Evolutionary conservation across 2,329 filamentous ascomycete species (phyloP).

Genomic region (Penicillium sumatraense): DNA sequence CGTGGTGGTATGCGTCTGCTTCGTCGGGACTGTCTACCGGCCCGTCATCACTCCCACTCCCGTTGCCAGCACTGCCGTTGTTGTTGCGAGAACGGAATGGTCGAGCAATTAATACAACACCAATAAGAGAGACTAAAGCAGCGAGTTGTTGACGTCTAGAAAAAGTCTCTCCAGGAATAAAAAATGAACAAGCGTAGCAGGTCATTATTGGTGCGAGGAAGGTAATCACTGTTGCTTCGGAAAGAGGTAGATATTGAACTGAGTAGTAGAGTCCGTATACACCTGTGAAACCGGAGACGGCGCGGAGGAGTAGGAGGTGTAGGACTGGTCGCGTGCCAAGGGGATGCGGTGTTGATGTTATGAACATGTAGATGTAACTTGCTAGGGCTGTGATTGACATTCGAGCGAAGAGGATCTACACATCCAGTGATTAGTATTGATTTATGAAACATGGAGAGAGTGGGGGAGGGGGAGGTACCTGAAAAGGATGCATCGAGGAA

Average conservation of each 20-base stretch:
- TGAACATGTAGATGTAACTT: constrained; percentile 75
- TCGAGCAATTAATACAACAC: constrained; percentile 81
- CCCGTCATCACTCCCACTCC: too few species aligned
- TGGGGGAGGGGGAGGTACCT: constrained; percentile 46
- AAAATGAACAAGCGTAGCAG: constrained; percentile 77
- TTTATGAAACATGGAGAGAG: background rate
- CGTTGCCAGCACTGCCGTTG: constrained; percentile 11
- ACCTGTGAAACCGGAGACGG: constrained; percentile 74
- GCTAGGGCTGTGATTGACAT: constrained; percentile 74
- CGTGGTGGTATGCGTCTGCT: constrained; percentile 65
- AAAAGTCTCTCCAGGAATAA: constrained; percentile 74
- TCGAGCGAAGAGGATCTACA: constrained; percentile 74
- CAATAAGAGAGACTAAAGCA: constrained; percentile 73
- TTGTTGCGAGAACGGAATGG: constrained; percentile 51
- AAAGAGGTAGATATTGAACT: constrained; percentile 77
- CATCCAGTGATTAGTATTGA: background rate
- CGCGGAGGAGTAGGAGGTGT: constrained; percentile 69
- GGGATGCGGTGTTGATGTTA: constrained; percentile 67
- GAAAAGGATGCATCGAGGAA: constrained; percentile 77
- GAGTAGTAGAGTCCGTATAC: constrained; percentile 79
- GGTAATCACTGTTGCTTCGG: constrained; percentile 87
- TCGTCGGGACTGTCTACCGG: background rate
- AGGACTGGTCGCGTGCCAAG: constrained; percentile 71
- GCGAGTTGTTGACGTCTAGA: constrained; percentile 77
- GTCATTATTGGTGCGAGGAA: constrained; percentile 81